A percentile compares a stretch with the other conserved stretches of the same genome.
Conservation (phyloP, 768 basidiomycete species). For the Agrocybe pediades region DNA sequence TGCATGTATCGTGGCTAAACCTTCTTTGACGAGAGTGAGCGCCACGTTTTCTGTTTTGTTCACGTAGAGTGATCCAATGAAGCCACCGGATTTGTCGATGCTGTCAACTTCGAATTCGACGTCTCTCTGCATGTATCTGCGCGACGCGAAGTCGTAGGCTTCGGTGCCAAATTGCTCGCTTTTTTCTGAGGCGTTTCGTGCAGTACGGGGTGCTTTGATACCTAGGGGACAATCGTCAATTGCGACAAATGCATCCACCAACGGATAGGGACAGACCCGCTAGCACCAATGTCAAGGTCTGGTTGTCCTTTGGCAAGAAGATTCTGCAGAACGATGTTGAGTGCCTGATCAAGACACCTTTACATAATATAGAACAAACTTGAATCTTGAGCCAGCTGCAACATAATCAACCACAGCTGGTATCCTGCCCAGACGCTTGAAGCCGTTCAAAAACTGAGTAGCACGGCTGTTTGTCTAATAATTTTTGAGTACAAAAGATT, state of each 20-base stretch:
- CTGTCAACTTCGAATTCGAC: conserved; percentile 91
- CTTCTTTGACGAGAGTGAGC: conserved; percentile 80
- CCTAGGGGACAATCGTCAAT: conserved; percentile 41
- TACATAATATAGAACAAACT: conserved; percentile 49
- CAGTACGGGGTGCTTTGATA: conserved; percentile 88
- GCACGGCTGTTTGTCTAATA: conserved; percentile 70
- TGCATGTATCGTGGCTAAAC: conserved; percentile 83
- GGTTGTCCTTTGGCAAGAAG: conserved; percentile 87
- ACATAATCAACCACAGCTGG: conserved; percentile 92
- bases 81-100: conserved; percentile 93
- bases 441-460: conserved; percentile 83
- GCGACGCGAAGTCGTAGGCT: conserved; percentile 75
- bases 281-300: conserved; percentile 89
- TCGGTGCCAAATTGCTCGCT: conserved; percentile 88
- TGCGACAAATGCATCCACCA: background rate
- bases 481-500: conserved; percentile 3
- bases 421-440: conserved; percentile 87
- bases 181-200: conserved; percentile 80
- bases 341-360: background rate
- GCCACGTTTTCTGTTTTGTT: conserved; percentile 90
- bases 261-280: conserved; percentile 49
- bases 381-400: conserved; percentile 93
- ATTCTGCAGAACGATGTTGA: conserved; percentile 49
- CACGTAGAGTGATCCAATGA: conserved; percentile 85
- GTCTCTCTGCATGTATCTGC: conserved; percentile 91